phyloP scores from a whole-genome alignment of 192 early-diverging fungal species.

The Backusella mclennaniae region DNA sequence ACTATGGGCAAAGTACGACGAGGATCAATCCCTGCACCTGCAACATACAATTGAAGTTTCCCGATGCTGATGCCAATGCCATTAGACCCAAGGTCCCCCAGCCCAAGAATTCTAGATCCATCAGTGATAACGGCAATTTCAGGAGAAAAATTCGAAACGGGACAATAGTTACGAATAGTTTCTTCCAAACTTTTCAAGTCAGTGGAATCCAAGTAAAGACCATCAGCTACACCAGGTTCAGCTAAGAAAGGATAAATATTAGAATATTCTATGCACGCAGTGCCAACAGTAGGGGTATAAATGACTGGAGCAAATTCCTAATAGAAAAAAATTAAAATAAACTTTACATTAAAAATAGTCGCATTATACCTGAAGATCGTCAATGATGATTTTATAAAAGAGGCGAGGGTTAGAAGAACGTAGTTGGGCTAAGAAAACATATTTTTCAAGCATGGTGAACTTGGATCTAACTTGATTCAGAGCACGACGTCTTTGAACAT shows the following conservation, averaged over 20 bases:
- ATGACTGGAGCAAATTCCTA: conserved; percentile 79
- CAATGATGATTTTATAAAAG: conserved; percentile 80
- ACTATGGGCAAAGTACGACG: conserved; percentile 85
- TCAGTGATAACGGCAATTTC: conserved; percentile 95
- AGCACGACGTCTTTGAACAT: conserved; percentile 74
- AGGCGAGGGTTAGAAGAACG: conserved; percentile 75
- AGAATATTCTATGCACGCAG: conserved; percentile 88
- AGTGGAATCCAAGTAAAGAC: conserved; percentile 81
- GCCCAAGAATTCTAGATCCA: conserved; percentile 89
- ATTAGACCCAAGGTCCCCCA: conserved; percentile 93
- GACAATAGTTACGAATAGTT: conserved; percentile 73
- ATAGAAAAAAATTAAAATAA: not conserved
- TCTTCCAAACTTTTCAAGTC: conserved; percentile 72
- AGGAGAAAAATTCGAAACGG: conserved; percentile 46
- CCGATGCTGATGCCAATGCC: conserved; percentile 96
- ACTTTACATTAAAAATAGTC: not conserved
- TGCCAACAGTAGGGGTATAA: conserved; percentile 81
- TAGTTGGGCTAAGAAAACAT: conserved; percentile 82
- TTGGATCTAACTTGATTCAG: conserved; percentile 67
- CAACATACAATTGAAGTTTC: conserved; percentile 91
- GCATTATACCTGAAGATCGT: conserved; percentile 65
- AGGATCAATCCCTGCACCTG: conserved; percentile 86
- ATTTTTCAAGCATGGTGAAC: conserved; percentile 77
- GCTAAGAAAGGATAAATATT: conserved; percentile 85
- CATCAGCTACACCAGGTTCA: conserved; percentile 69